Base-by-base conservation (phyloP, 2,329 filamentous ascomycete species). In the Aspergillus carbonarius region DNA sequence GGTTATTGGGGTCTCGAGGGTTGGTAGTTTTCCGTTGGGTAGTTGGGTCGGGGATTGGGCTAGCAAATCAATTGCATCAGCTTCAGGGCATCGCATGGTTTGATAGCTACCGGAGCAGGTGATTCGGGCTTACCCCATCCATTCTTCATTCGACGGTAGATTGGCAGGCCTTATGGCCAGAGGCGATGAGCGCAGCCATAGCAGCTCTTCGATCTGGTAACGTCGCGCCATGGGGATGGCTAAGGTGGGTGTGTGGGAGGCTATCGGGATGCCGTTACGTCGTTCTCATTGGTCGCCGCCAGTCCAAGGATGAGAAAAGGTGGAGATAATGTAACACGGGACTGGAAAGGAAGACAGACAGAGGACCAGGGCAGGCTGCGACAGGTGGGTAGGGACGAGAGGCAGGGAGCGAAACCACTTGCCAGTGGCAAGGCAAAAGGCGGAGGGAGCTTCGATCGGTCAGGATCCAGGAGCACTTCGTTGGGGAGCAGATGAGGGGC, bases 71-170 rank as follows among this genome's bases (percentile, higher is more conserved):
- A 55, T 50, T 50, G 54, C 54, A 59, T 72, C 55, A 70, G 69
- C 61, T 56, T 64, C 59, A 54, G 42, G 49, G 58, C 12, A 18
- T 25, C 50, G 55, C 51, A 35, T 49, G 4, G 50, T 30, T 40
- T 17, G 18, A 57, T 56, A 61, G 49, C 46, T 34, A 39, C 25
- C 25, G 39, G 57, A 65, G 57, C 54, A 55, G 64, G 30, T 7
- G 30, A 4, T 9, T 10, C 46, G 42, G 18, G 62, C 85, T 72
- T 82, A 96, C 90, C 93, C 92, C 92, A 97, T 96, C 93, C 93
- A 98, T 81, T 96, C 91, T 79, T 96, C 92, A 63, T 89, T 85
- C 25, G 92, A 89, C 64, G 92, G 93, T 47, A 97, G 83, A 63
- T 83, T 85, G 63, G 88, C 81, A 48, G 93, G 93, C 77, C 91